Conservation (phyloP, 345 rosid species). For the Cochlearia excelsa region DNA sequence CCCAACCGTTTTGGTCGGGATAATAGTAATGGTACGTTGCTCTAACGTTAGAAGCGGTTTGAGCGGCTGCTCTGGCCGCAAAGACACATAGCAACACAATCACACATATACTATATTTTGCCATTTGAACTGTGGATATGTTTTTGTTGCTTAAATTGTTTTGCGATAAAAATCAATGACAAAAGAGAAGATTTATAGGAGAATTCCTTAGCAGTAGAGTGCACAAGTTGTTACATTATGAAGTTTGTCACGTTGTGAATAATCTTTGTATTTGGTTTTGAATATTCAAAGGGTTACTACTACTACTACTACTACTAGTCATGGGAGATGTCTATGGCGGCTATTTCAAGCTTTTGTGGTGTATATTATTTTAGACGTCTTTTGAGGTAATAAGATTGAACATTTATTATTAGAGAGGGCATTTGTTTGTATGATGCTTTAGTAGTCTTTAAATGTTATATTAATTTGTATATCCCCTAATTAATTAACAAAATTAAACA, state of each 20-base stretch:
- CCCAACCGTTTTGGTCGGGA: conserved; percentile 49
- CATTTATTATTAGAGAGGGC: conserved; percentile 21
- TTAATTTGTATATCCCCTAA: background rate
- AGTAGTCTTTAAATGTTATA: conserved; percentile 5
- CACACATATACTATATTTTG: conserved; percentile 11
- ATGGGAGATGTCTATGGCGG: conserved; percentile 13
- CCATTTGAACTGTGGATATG: conserved; percentile 8
- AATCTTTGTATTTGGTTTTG: background rate
- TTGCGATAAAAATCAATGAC: conserved; percentile 3
- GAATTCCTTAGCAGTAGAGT: no score
- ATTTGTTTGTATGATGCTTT: background rate
- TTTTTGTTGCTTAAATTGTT: background rate
- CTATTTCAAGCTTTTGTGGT: background rate
- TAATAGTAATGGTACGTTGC: conserved; percentile 50
- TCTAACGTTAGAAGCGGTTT: conserved; percentile 49
- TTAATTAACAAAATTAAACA: no score
- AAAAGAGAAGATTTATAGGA: conserved; percentile 2
- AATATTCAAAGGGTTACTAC: conserved; percentile 12
- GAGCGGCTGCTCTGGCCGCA: conserved; percentile 33
- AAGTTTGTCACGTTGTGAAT: conserved; percentile 10
- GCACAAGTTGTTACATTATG: background rate
- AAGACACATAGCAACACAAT: conserved; percentile 21
- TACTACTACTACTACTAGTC: background rate
- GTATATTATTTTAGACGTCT: conserved; percentile 3
- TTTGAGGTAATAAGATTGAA: conserved; percentile 3